Conservation (phyloP, 495 filamentous ascomycete genomes). For the Penicillium soppii region DNA sequence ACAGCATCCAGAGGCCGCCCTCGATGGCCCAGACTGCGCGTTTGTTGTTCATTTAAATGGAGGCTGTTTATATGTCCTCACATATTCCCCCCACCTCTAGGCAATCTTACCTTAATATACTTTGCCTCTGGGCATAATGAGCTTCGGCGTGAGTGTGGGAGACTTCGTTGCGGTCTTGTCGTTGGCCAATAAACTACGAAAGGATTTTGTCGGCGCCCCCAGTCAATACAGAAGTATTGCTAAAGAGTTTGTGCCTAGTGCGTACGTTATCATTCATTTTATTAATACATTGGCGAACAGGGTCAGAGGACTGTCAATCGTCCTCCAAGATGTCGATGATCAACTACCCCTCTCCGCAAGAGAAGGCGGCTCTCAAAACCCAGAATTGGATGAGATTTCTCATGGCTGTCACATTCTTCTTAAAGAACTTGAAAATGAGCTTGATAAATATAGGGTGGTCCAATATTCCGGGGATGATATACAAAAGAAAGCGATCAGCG, state of each 20-base stretch:
- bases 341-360: neutral
- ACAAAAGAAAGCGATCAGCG: neutral
- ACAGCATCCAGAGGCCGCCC: neutral
- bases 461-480: neutral
- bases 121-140: no score
- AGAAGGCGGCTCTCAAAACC: neutral
- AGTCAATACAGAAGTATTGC: neutral
- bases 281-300: neutral
- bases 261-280: no score
- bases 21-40: no score
- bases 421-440: neutral
- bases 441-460: neutral
- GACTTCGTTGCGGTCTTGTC: neutral
- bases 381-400: neutral
- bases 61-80: neutral
- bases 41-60: no score
- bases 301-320: neutral
- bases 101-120: neutral
- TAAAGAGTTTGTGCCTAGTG: neutral
- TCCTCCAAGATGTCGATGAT: neutral
- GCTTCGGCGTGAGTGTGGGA: neutral
- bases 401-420: neutral
- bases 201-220: neutral
- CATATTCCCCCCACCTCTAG: neutral
- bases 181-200: constrained; percentile 1